phyloP scores from a whole-genome alignment of 129 eudicot species.

The Ambrosia artemisiifolia region DNA sequence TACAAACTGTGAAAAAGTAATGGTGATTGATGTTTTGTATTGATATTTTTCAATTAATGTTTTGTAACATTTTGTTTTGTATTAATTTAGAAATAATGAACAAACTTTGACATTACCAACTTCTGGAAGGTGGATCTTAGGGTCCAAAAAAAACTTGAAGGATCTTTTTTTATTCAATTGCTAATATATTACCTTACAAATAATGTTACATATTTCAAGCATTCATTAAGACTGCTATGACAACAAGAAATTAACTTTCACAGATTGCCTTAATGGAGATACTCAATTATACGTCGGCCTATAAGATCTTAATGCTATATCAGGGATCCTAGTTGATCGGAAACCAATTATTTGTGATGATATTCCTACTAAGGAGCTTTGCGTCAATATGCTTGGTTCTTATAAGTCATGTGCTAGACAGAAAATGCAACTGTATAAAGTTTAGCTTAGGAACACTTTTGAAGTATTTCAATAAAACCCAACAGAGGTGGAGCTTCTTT shows the following conservation, averaged over 20 bases:
- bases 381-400: background rate
- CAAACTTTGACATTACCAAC: background rate
- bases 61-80: background rate
- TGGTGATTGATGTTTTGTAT: background rate
- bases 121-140: background rate
- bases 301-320: background rate
- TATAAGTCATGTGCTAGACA: background rate
- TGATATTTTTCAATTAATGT: background rate
- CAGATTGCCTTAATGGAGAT: background rate
- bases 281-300: background rate
- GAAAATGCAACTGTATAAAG: background rate
- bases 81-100: background rate
- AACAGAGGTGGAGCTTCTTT: background rate
- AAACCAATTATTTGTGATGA: background rate
- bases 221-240: background rate
- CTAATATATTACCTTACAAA: background rate
- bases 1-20: background rate
- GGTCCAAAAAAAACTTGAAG: background rate
- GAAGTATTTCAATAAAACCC: background rate
- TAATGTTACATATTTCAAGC: background rate
- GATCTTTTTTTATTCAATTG: constrained; percentile 7
- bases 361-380: background rate
- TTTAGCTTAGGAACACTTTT: background rate
- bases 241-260: background rate
- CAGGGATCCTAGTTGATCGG: background rate